A percentile compares a stretch with the other conserved stretches of the same genome.
phyloP scores from a whole-genome alignment of 345 rosid genomes.

The Camelina hispida region DNA sequence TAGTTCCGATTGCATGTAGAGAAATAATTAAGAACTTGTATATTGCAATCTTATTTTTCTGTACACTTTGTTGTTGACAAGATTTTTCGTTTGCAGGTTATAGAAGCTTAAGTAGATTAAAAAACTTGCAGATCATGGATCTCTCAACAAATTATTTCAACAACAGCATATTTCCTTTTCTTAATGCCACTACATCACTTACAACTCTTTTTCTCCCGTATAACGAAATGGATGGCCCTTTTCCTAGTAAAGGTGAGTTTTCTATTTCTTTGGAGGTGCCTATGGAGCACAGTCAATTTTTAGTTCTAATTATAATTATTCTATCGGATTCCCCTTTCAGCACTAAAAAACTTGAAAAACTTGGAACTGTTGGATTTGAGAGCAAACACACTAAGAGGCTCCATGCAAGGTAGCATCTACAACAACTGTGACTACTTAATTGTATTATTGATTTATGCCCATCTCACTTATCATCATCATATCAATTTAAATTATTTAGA shows the following conservation, averaged over 20 bases:
- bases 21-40: no score
- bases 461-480: not conserved
- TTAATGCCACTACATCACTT: constrained; percentile 27
- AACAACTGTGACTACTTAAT: not conserved
- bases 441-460: not conserved
- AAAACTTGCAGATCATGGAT: constrained; percentile 11
- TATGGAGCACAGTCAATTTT: not conserved
- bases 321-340: not conserved
- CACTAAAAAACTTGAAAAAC: not conserved
- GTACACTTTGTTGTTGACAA: not conserved
- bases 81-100: constrained; percentile 5
- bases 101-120: constrained; percentile 18
- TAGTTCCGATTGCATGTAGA: no score
- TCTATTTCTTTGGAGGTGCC: not conserved
- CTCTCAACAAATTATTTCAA: constrained; percentile 13
- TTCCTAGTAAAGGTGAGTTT: constrained; percentile 4
- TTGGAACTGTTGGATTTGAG: constrained; percentile 22
- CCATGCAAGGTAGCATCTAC: constrained; percentile 1
- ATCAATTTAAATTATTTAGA: not conserved
- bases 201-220: not conserved
- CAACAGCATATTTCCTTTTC: constrained; percentile 20
- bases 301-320: not conserved
- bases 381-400: not conserved
- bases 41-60: not conserved
- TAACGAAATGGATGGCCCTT: constrained; percentile 4